Evolutionary conservation across 176 grass and related monocot genomes (phyloP), one percentile per base, ranked within the genome.

Genomic region (Raddia distichophylla): DNA sequence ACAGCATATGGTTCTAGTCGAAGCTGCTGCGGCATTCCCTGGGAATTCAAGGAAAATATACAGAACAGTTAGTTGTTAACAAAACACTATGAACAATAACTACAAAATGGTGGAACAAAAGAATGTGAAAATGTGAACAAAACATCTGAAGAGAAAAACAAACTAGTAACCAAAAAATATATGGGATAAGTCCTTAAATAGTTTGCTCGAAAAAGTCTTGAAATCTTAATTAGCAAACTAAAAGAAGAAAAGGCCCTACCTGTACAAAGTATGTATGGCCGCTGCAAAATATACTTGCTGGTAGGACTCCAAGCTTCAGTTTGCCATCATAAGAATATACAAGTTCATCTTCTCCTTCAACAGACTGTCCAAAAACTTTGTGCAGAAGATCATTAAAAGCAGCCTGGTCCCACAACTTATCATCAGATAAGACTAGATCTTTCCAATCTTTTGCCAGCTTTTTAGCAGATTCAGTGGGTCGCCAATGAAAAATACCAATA

Each of bases 401-500:
- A 82, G 73, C 88, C 86, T 99, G 93, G 76, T 99, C 96, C 96
- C 96, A 99, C 74, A 95, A 62, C 73, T 87, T 86, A 71, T 95
- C 96, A 79, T 99, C 89, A 40, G 89, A 90, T 59, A 95, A 50
- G 58, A 99, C 82, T 42, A 95, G 69, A 18, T 95, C 87, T 86
- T 90, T 99, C 93, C 96, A 99, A 64, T 99, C 93, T 84, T 95
- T 86, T 71, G 91, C 96, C 77, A 99, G 80, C 82, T 60, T 94
- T 91, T 90, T 99, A 80, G 93, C 82, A 62, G 87, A 67, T 79
- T 90, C 91, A 50, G 96, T 99, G 6, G 96, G 91, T 58, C 93
- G 89, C 96, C 96, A 99, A 82, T 99, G 89, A 47, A 99, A 99
- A 82, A 99, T 95, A 77, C 96, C 93, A 82, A 99, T 91, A 75